Evolutionary conservation across 108 stramenopile genomes (phyloP).

Genomic region (Epipyxis sp.): DNA sequence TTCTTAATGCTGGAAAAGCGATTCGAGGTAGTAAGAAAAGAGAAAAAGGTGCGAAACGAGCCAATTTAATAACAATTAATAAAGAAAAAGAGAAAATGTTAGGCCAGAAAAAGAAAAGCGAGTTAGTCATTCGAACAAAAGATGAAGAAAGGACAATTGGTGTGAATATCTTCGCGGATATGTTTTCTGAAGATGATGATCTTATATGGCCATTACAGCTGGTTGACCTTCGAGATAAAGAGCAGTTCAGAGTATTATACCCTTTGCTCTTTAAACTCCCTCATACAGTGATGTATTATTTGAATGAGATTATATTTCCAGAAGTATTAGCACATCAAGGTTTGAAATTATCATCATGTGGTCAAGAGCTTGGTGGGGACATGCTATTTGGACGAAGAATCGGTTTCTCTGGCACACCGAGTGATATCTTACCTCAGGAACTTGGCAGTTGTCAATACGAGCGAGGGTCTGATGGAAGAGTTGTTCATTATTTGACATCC

Average conservation of each 20-base stretch:
- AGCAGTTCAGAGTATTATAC: constrained; percentile 85
- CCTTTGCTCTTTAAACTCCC: constrained; percentile 75
- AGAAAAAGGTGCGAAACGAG: constrained; percentile 4
- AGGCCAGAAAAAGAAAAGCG: not conserved
- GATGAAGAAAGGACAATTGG: not conserved
- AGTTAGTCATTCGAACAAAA: not conserved
- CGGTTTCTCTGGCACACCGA: constrained; percentile 97
- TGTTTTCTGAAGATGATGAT: constrained; percentile 48
- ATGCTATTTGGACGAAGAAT: constrained; percentile 89
- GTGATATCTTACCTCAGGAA: constrained; percentile 93
- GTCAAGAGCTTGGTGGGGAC: constrained; percentile 94
- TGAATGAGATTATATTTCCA: constrained; percentile 90
- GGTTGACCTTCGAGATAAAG: constrained; percentile 87
- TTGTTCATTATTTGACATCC: constrained; percentile 81
- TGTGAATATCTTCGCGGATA: not conserved
- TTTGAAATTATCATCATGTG: constrained; percentile 93
- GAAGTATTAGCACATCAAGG: constrained; percentile 86
- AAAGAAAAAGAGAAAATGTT: not conserved
- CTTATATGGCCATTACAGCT: constrained; percentile 97
- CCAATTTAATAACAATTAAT: not conserved
- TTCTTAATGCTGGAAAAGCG: constrained; percentile 86
- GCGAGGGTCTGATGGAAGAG: constrained; percentile 92
- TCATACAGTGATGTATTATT: constrained; percentile 62
- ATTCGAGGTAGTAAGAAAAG: constrained; percentile 63
- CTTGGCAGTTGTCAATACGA: constrained; percentile 87